Base-by-base conservation (phyloP, 139 green algal genomes). In the Chlorella sp. region DNA sequence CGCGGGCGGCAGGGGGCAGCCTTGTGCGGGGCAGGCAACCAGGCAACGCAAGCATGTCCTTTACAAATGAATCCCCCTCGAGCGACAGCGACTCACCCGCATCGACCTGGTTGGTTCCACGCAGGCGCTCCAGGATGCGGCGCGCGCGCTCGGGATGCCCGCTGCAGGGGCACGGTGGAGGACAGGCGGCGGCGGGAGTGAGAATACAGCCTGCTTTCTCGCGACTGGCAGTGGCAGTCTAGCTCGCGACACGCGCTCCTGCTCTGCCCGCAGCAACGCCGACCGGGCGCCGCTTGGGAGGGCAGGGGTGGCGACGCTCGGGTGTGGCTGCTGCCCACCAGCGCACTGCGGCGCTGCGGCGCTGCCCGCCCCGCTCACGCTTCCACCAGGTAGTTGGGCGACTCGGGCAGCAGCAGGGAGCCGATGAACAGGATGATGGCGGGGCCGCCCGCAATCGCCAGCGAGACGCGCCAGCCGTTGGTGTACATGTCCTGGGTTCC, bases 341-440 rank as follows among this genome's bases (percentile, higher is more conserved):
- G 14, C 46, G 14, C 14, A 55, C 14, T 27, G 46, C 46, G 46
- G 46, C 46, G n/a, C n/a, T n/a, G n/a, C n/a, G n/a, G n/a, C n/a
- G n/a, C n/a, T n/a, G n/a, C 46, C 14, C 46, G 17, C 46, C 14
- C 46, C 14, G 8, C 62, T 69, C 62, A 69, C 62, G 14, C 5
- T 17, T 72, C 65, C 29, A 72, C 65, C 42, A 72, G 65, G 5
- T 23, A 51, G 65, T 72, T 72, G n/a, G 65, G 65, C 25, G 42
- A 60, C 65, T 72, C 65, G 17, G 65, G 65, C 65, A 72, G n/a
- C 43, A 72, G 31, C 12, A 72, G 29, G 65, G 42, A 60, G 43
- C 65, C 65, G 14, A 72, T 41, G 65, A 58, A 58, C 38, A 72
- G 65, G 43, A 58, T 23, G 43, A 59, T 59, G 43, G 43, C 65